Base-by-base conservation (phyloP, 495 filamentous ascomycete genomes). In the Penicillium canescens region DNA sequence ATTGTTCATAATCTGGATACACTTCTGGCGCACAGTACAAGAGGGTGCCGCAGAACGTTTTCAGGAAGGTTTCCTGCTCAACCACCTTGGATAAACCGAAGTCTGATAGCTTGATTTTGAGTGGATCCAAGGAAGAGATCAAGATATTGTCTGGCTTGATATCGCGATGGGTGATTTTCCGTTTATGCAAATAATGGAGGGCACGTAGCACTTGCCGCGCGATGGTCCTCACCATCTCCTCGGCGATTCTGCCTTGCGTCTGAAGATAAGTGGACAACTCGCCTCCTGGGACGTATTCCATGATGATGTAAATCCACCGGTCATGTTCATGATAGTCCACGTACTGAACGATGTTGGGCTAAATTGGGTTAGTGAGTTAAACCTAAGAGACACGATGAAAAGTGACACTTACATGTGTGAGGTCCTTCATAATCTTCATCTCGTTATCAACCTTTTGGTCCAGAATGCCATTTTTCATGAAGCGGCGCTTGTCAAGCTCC, bases 81-180 rank as follows among this genome's bases (percentile, higher is more conserved):
- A 95, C 84, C 58, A 92, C 90, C 68, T 98, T 98, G 1, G 95
- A 96, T 10, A 98, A 77, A 3, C 91, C 91, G 74, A 98, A 98
- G 64, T 98, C 94, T 0, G 95, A 95, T 12, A 98, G 77, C 72
- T 98, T 98, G 60, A 97, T 88, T 2, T 80, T 71, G 31, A 94
- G 78, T 0, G 93, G 93, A 13, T 88, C 78, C 2, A 81, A 61
- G 2, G 81, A 86, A 7, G 81, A 72, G 55, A 98, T 87, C 23
- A 98, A 76, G 53, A 98, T 96, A 63, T 98, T 98, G 71, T 98
- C 95, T 0, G 94, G 94, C 67, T 98, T 98, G 61, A 98, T 90
- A 70, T 98, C 94, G 4, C 94, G 88, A 73, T 98, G 94, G 0
- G 93, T 96, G 58, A 98, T 96, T 43, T 84, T 87, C 59, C 84